A percentile compares a stretch with the other conserved stretches of the same genome.
Conservation (phyloP, 2,329 filamentous ascomycete genomes). For the Claviceps sp. region DNA sequence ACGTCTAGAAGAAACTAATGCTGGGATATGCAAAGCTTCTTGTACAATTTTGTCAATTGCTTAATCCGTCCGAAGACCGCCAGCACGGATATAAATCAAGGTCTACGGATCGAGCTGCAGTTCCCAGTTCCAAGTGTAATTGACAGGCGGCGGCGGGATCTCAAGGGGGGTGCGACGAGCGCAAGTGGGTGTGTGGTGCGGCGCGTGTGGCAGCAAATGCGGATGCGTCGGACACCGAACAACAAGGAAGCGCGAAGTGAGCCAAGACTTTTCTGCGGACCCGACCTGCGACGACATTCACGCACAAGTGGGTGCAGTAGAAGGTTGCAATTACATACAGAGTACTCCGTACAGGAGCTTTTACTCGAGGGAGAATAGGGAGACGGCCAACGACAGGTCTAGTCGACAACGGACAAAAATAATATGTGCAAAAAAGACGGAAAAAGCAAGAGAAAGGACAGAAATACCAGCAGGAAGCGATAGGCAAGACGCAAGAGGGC, state of each 20-base stretch:
- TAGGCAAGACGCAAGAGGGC: neutral
- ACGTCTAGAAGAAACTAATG: neutral
- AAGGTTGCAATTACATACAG: neutral
- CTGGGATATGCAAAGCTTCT: constrained; percentile 3
- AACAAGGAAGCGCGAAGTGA: neutral
- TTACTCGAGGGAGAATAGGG: neutral
- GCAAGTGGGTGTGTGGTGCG: neutral
- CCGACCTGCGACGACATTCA: neutral
- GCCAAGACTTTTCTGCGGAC: constrained; percentile 1
- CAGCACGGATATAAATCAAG: constrained; percentile 1
- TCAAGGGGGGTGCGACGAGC: neutral
- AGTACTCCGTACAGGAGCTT: neutral
- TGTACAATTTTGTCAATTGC: neutral
- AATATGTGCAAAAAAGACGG: neutral
- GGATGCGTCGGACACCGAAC: constrained; percentile 5
- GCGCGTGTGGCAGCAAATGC: neutral
- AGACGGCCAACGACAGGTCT: too few relatives aligned
- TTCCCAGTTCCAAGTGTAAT: neutral
- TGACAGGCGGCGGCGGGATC: neutral
- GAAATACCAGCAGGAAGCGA: neutral
- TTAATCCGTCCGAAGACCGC: neutral
- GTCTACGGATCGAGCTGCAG: neutral
- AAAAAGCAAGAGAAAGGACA: neutral
- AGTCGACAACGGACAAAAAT: too few relatives aligned
- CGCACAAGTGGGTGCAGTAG: neutral